Base-by-base conservation (phyloP, 2,329 filamentous ascomycete species). In the Cladosporium sp. region DNA sequence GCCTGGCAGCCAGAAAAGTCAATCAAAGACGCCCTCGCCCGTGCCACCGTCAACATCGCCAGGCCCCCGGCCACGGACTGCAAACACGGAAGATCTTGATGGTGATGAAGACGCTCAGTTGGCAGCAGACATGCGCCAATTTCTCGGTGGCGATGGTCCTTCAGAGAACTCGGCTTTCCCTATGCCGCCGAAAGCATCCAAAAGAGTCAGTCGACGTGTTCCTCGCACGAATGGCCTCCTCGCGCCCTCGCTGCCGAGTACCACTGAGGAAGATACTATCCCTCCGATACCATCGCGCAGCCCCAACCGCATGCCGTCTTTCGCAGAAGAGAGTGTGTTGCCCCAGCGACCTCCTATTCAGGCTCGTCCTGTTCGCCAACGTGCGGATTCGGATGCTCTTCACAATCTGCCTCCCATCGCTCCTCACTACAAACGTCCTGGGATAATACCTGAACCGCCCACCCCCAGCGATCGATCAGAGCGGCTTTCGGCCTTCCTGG, bases 201-300 rank as follows among this genome's bases (percentile, higher is more conserved):
- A 18, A 10, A n/a, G 49, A 22, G 19, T 33, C 16, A 52, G 43
- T 19, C 42, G 49, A 11, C 42, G 49, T 33, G 43, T 38, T 14
- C 31, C 32, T 7, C 48, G 48, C 16, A 14, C 44, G 22, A 46
- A 37, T 28, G 48, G 40, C 8, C 11, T 43, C 14, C 48, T 43
- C 31, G 48, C 42, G 22, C 42, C 49, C 16, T 19, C 10, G 13
- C 19, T 45, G 22, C 49, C 42, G 10, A 42, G 42, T 13, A 52
- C 49, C 9, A 45, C 55, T 14, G 58, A 59, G 44, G 59, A 59
- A 38, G 52, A 55, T 9, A 32, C 38, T 16, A 33, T 48, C 9
- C 55, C 52, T 22, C 43, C 54, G 3, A 48, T 61, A 1, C 59
- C 59, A 3, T 49, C 35, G 7, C 57, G 57, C 11, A 61, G 59